A percentile compares a stretch with the other conserved stretches of the same genome.
phyloP scores from a whole-genome alignment of 129 eudicot species.

The Pulicaria dysenterica region DNA sequence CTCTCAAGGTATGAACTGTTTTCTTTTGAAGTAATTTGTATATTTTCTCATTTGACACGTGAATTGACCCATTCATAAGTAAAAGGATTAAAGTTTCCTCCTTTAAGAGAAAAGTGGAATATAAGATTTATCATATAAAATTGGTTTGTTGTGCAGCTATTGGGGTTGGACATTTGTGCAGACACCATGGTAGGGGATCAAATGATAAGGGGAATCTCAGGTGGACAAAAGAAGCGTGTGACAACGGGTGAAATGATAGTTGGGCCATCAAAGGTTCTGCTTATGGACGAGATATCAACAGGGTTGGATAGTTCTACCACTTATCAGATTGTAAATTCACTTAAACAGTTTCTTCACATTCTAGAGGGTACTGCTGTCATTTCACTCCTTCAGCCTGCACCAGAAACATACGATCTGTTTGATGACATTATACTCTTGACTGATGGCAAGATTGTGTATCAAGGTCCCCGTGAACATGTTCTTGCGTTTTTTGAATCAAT shows the following conservation, averaged over 20 bases:
- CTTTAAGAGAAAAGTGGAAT: not conserved
- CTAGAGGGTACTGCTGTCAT: constrained; percentile 68
- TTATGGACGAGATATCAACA: constrained; percentile 78
- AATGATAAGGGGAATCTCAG: constrained; percentile 78
- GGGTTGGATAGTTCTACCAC: constrained; percentile 82
- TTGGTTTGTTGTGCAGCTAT: constrained; percentile 40
- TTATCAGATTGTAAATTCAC: constrained; percentile 61
- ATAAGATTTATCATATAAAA: not conserved
- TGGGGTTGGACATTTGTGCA: constrained; percentile 73
- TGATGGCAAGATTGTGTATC: constrained; percentile 72
- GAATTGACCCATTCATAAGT: not conserved
- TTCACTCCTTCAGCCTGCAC: constrained; percentile 83
- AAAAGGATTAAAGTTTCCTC: not conserved
- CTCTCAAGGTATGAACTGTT: constrained; percentile 53
- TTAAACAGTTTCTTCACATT: constrained; percentile 62
- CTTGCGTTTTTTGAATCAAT: constrained; percentile 61
- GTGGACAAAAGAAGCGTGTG: constrained; percentile 72
- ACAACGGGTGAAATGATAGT: constrained; percentile 79
- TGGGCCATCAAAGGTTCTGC: constrained; percentile 64
- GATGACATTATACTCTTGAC: constrained; percentile 78
- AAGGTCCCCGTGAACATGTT: constrained; percentile 77
- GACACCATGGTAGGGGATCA: constrained; percentile 80
- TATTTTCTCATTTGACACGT: not conserved
- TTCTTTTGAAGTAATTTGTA: not conserved
- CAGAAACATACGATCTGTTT: constrained; percentile 72